These are phyloP conservation scores for Collybiopsis confluens DNA, from an alignment of 768 basidiomycete species.

Conservation along the genomic window DNA sequence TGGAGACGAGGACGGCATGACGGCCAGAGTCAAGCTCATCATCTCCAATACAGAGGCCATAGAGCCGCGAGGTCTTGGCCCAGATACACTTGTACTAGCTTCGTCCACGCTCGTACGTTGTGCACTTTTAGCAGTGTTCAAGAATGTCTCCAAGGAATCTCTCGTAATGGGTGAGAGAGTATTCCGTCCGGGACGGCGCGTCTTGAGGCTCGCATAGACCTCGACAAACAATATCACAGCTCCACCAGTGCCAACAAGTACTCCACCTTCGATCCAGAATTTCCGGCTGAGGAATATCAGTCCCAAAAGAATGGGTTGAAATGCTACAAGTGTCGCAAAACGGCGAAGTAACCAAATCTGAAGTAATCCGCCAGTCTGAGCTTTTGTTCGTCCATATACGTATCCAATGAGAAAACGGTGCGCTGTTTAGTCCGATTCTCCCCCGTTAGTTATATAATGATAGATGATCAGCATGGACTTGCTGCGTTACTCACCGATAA, in stretches of 20 bases:
- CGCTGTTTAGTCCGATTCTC: no score
- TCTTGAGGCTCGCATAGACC: slow-evolving; percentile 47
- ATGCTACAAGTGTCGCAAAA: slow-evolving; percentile 62
- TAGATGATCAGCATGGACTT: not conserved
- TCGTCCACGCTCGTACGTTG: slow-evolving; percentile 37
- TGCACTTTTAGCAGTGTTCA: slow-evolving; percentile 35
- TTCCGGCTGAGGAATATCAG: slow-evolving; percentile 62
- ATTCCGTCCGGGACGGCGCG: slow-evolving; percentile 40
- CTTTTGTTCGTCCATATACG: slow-evolving; percentile 68
- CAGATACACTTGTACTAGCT: slow-evolving; percentile 40
- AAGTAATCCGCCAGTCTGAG: slow-evolving; percentile 70
- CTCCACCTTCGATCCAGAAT: slow-evolving; percentile 70
- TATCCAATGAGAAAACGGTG: slow-evolving; percentile 78
- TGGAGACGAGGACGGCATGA: slow-evolving; percentile 57
- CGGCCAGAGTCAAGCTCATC: slow-evolving; percentile 77
- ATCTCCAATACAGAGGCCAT: slow-evolving; percentile 82
- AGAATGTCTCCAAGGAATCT: slow-evolving; percentile 55
- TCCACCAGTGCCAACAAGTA: slow-evolving; percentile 53
- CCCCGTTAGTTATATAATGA: no score
- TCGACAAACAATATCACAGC: slow-evolving; percentile 59
- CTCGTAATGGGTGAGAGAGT: slow-evolving; percentile 53
- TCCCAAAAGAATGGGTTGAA: slow-evolving; percentile 76
- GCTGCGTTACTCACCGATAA: slow-evolving; percentile 49
- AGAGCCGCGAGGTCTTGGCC: slow-evolving; percentile 56
- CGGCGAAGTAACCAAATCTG: slow-evolving; percentile 75